phyloP scores from a whole-genome alignment of 225 moss, liverwort and hornwort species.

The Asterella californica region DNA sequence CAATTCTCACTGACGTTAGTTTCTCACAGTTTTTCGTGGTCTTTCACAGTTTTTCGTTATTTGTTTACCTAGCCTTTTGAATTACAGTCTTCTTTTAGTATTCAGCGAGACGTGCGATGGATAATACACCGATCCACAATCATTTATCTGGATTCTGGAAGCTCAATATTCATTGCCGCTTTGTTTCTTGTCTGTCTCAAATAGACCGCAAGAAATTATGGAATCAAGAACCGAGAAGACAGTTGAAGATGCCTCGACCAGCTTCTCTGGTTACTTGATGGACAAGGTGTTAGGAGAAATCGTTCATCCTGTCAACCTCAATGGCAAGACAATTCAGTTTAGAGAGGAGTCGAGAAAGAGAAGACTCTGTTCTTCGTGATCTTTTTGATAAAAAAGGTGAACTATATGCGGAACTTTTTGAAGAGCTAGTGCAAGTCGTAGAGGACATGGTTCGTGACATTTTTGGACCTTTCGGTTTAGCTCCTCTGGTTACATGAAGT shows the following conservation, averaged over 20 bases:
- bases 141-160: background rate
- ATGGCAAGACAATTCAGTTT: background rate
- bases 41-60: too few relatives aligned
- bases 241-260: slow-evolving; percentile 42
- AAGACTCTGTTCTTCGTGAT: background rate
- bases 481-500: slow-evolving; percentile 4
- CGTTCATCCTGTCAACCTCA: background rate
- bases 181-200: background rate
- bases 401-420: slow-evolving; percentile 13
- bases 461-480: slow-evolving; percentile 23
- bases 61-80: too few relatives aligned
- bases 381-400: slow-evolving; percentile 19
- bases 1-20: too few relatives aligned
- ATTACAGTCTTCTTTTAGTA: too few relatives aligned
- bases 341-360: slow-evolving; percentile 13
- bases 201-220: slow-evolving; percentile 77
- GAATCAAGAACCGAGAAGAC: slow-evolving; percentile 70
- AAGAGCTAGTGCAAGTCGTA: slow-evolving; percentile 24
- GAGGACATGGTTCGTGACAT: slow-evolving; percentile 22
- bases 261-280: background rate
- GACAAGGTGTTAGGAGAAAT: slow-evolving; percentile 4
- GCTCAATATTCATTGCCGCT: background rate
- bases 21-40: too few relatives aligned
- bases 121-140: background rate
- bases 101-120: too few relatives aligned